Percentiles rank a stretch among this genome's conserved stretches.
These are phyloP conservation scores for Macrolepiota fuliginosa DNA, from an alignment of 768 basidiomycete species.

Conservation along the genomic window DNA sequence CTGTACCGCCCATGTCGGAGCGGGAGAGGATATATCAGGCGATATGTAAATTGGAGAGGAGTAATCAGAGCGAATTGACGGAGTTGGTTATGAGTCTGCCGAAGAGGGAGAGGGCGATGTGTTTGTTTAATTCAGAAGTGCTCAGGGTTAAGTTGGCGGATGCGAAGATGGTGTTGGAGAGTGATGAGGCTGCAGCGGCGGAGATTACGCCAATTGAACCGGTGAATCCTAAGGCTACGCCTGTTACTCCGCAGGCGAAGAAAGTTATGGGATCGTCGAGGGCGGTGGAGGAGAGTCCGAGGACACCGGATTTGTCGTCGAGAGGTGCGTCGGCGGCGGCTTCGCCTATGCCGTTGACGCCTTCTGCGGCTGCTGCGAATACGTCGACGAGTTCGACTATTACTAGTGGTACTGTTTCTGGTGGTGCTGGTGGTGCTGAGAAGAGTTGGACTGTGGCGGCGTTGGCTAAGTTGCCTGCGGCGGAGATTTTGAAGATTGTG, in stretches of 20 bases:
- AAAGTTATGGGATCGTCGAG: slow-evolving; percentile 34
- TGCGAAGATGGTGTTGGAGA: slow-evolving; percentile 79
- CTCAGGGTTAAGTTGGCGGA: slow-evolving; percentile 76
- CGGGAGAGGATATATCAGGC: slow-evolving; percentile 71
- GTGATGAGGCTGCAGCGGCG: slow-evolving; percentile 57
- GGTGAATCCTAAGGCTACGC: slow-evolving; percentile 16
- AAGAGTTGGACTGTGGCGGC: slow-evolving; percentile 61
- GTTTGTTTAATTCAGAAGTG: slow-evolving; percentile 84
- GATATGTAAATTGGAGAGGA: slow-evolving; percentile 60
- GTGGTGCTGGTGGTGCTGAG: background rate
- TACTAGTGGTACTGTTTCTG: background rate
- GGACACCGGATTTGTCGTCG: slow-evolving; percentile 76
- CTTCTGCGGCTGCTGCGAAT: slow-evolving; percentile 32
- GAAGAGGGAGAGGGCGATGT: slow-evolving; percentile 88
- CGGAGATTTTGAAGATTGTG: slow-evolving; percentile 70
- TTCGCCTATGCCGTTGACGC: slow-evolving; percentile 66
- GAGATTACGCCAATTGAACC: slow-evolving; percentile 23
- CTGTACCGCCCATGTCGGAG: slow-evolving; percentile 60
- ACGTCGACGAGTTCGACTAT: slow-evolving; percentile 13
- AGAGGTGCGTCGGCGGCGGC: slow-evolving; percentile 70
- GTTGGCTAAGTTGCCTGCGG: slow-evolving; percentile 71
- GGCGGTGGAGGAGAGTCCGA: slow-evolving; percentile 50
- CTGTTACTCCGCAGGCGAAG: slow-evolving; percentile 66
- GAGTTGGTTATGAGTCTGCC: slow-evolving; percentile 83
- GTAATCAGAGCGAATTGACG: slow-evolving; percentile 61